Evolutionary conservation across 2,329 filamentous ascomycete species (phyloP).

Genomic region (Rosellinia necatrix): DNA sequence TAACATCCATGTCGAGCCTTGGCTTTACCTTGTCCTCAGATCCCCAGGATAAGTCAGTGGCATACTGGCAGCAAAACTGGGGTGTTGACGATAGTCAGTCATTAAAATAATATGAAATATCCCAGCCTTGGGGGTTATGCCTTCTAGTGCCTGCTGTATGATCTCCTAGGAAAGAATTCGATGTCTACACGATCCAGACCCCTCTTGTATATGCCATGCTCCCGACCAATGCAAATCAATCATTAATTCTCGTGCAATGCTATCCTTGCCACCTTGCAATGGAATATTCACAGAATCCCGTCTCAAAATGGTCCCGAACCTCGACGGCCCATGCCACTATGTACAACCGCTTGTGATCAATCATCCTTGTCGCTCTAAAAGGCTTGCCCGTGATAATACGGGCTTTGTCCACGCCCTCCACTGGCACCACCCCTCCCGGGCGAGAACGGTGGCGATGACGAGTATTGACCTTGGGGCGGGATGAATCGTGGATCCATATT

Average conservation of each 20-base stretch:
- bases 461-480: constrained; percentile 33
- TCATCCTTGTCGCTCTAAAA: constrained; percentile 29
- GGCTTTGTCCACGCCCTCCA: constrained; percentile 28
- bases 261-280: constrained; percentile 12
- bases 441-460: constrained; percentile 31
- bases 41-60: no score
- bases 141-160: constrained; percentile 7
- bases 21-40: no score
- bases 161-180: background rate
- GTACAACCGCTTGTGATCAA: background rate
- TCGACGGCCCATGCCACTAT: constrained; percentile 1
- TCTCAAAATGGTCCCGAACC: constrained; percentile 15
- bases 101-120: no score
- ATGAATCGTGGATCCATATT: constrained; percentile 37
- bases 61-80: no score
- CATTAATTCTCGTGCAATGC: constrained; percentile 21
- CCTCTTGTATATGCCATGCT: constrained; percentile 12
- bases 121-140: background rate
- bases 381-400: constrained; percentile 40
- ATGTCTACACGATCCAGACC: background rate
- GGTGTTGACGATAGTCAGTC: no score
- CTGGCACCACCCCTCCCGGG: constrained; percentile 15
- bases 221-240: constrained; percentile 21
- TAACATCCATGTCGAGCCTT: no score
- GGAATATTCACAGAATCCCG: background rate